phyloP scores from a whole-genome alignment of 2,329 filamentous ascomycete species.

The Fusarium vanettenii region DNA sequence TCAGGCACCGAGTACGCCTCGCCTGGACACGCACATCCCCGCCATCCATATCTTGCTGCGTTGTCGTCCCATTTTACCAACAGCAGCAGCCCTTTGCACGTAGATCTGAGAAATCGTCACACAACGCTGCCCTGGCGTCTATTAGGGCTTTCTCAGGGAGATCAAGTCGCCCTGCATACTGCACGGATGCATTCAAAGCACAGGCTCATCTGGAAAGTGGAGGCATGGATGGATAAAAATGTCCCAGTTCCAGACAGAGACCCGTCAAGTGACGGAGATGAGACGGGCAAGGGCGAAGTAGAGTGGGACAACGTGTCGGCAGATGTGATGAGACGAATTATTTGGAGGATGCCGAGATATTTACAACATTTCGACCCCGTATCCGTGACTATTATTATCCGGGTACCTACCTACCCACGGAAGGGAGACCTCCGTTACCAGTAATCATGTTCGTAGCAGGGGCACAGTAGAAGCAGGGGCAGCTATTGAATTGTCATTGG shows the following conservation, averaged over 20 bases:
- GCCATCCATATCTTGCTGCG: not conserved
- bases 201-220: not conserved
- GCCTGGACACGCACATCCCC: not conserved
- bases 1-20: slow-evolving; percentile 4
- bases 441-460: not conserved
- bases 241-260: not conserved
- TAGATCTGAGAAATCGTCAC: not conserved
- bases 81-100: not conserved
- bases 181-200: not conserved
- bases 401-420: not conserved
- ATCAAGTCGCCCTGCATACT: not conserved
- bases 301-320: not conserved
- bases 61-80: not conserved
- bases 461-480: not conserved
- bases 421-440: not conserved
- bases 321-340: not conserved
- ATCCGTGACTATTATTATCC: not conserved
- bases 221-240: slow-evolving; percentile 3
- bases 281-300: not conserved
- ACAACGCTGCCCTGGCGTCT: not conserved
- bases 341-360: not conserved
- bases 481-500: not conserved
- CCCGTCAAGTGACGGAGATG: slow-evolving; percentile 1
- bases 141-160: not conserved
- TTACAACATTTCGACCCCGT: not conserved